Evolutionary conservation across 805 yeast genomes (phyloP), one percentile per base, ranked within the genome.

Genomic region (Saturnispora ahearnii): DNA sequence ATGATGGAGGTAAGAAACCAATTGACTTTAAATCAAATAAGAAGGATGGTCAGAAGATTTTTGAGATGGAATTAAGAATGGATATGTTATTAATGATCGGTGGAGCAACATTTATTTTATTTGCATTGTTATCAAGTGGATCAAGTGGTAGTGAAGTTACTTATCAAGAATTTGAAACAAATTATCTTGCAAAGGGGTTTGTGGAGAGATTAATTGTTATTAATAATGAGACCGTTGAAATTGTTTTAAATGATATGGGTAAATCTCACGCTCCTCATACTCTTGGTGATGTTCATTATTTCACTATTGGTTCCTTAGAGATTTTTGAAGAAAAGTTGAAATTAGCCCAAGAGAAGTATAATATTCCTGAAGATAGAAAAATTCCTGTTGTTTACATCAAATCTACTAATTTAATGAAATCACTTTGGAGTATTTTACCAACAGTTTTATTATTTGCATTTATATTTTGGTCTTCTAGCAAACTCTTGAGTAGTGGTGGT

Each of bases 301-400:
- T 90, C 70, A 84, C 95, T 12, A 87, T 90, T 59, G 96, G 97
- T 4, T 86, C 96, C 0, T 81, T 88, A 6, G 90, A 86, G 55
- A 73, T 79, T 22, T 87, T 90, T 60, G 97, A 90, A 67, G 87
- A 86, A 49, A 89, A 87, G 59, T 72, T 90, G 73, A 83, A 79
- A 51, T 74, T 73, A 41, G 74, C 83, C 11, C 96, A 89, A 67
- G 84, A 84, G 57, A 73, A 73, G 45, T 72, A 84, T 55, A 76
- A 79, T 13, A 81, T 87, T 49, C 81, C 90, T 0, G 68, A 79
- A 28, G 76, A 73, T 11, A 87, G 83, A 59, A 73, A 95, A 55
- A 72, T 89, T 48, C 96, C 96, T 4, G 83, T 90, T 29, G 67
- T 77, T 29, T 90, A 86, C 58, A 75, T 77, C 28, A 89, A 85